These are phyloP conservation scores for Podila horticola DNA, from an alignment of 192 early-diverging fungal genomes.

Conservation along the genomic window DNA sequence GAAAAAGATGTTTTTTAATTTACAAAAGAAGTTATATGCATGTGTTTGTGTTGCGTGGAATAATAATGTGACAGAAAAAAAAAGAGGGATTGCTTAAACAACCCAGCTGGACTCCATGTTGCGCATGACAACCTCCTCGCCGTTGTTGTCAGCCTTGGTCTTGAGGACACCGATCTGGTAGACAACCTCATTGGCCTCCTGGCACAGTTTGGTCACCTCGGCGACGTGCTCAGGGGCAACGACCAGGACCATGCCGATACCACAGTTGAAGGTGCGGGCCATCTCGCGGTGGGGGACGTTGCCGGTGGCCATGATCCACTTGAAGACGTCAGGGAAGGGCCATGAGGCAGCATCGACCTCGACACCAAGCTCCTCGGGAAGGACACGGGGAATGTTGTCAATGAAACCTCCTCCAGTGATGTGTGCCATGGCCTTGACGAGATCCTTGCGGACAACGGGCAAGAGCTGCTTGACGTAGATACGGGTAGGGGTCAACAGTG, in stretches of 20 bases:
- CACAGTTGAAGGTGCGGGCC: slow-evolving; percentile 99
- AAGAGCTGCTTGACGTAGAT: slow-evolving; percentile 96
- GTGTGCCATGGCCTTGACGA: slow-evolving; percentile 97
- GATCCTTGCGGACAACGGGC: slow-evolving; percentile 75
- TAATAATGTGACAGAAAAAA: no score
- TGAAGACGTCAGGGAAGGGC: slow-evolving; percentile 92
- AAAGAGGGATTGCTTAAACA: slow-evolving; percentile 6
- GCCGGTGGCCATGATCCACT: slow-evolving; percentile 91
- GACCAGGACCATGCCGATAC: slow-evolving; percentile 97
- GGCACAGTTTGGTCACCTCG: slow-evolving; percentile 67
- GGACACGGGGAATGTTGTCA: slow-evolving; percentile 97
- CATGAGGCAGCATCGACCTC: slow-evolving; percentile 84
- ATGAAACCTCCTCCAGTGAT: slow-evolving; percentile 99
- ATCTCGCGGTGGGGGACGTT: slow-evolving; percentile 86
- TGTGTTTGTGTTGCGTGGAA: no score
- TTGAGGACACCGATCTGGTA: slow-evolving; percentile 79
- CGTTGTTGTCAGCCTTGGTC: slow-evolving; percentile 55
- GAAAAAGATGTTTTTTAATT: not conserved
- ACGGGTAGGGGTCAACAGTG: slow-evolving; percentile 91
- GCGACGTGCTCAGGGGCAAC: slow-evolving; percentile 72
- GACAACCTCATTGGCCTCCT: slow-evolving; percentile 71
- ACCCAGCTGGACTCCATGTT: slow-evolving; percentile 50
- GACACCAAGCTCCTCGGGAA: slow-evolving; percentile 86
- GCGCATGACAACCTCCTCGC: slow-evolving; percentile 62
- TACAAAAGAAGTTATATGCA: slow-evolving; percentile 1